These are phyloP conservation scores for Candida insectorum DNA, from an alignment of 805 yeast genomes.

Conservation along the genomic window DNA sequence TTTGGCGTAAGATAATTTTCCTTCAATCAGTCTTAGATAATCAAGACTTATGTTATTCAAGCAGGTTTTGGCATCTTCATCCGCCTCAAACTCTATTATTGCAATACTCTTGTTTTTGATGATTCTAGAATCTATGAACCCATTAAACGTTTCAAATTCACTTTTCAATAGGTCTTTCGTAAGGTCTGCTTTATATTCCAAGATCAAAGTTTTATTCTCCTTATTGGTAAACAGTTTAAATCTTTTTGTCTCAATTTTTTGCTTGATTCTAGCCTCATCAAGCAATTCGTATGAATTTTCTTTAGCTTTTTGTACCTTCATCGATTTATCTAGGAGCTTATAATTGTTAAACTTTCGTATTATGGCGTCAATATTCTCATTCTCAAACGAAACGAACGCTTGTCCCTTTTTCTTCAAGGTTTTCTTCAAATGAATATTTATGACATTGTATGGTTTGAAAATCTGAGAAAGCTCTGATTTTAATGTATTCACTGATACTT, in stretches of 20 bases:
- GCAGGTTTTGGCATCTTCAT: conserved; percentile 44
- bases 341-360: conserved; percentile 35
- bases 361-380: conserved; percentile 45
- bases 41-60: conserved; percentile 10
- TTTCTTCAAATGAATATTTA: conserved; percentile 42
- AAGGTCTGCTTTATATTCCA: conserved; percentile 3
- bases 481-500: conserved; percentile 51
- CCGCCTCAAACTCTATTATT: conserved; percentile 72
- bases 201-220: conserved; percentile 9
- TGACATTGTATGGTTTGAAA: conserved; percentile 45
- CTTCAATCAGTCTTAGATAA: conserved; percentile 1
- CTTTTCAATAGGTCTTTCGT: conserved; percentile 11
- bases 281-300: conserved; percentile 10
- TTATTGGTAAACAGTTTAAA: conserved; percentile 8
- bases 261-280: conserved; percentile 18
- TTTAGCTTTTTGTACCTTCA: conserved; percentile 8
- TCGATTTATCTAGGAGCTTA: conserved; percentile 35
- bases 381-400: conserved; percentile 65
- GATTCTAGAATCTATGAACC: conserved; percentile 63
- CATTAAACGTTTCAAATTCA: conserved; percentile 49
- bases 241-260: conserved; percentile 17
- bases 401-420: conserved; percentile 75
- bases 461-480: conserved; percentile 38
- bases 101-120: conserved; percentile 71
- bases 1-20: conserved; percentile 8